phyloP scores from a whole-genome alignment of 257 asterid genomes.

The Linderniella brevidens region DNA sequence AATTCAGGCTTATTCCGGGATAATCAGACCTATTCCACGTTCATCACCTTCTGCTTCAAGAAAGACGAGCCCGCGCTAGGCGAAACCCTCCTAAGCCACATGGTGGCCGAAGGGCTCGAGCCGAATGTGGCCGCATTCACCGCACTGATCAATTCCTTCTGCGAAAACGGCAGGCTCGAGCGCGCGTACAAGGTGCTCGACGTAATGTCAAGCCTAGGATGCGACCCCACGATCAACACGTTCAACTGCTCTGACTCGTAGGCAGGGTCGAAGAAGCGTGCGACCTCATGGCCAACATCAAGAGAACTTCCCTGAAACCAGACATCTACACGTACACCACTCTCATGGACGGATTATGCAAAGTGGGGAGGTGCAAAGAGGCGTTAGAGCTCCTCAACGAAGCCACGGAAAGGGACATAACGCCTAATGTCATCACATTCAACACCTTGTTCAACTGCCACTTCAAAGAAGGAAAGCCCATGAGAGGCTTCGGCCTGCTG shows the following conservation, averaged over 20 bases:
- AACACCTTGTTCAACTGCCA: conserved; percentile 60
- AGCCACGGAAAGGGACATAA: conserved; percentile 30
- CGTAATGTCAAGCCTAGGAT: conserved; percentile 31
- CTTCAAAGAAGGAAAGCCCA: conserved; percentile 64
- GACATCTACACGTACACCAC: conserved; percentile 61
- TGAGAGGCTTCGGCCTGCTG: conserved; percentile 37
- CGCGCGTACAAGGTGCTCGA: conserved; percentile 48
- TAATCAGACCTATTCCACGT: conserved; percentile 25
- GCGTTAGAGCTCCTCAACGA: conserved; percentile 48
- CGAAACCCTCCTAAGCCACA: conserved; percentile 17
- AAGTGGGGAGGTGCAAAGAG: conserved; percentile 64
- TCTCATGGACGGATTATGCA: conserved; percentile 70
- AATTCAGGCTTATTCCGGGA: conserved; percentile 21
- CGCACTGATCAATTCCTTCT: conserved; percentile 32
- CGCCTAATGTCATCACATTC: conserved; percentile 43
- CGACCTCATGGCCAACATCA: conserved; percentile 26
- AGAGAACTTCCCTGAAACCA: conserved; percentile 25
- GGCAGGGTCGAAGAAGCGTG: conserved; percentile 72
- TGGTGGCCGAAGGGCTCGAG: conserved; percentile 31
- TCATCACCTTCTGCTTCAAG: conserved; percentile 36
- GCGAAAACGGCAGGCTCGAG: conserved; percentile 33
- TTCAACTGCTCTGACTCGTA: conserved; percentile 69
- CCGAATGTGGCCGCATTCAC: conserved; percentile 55
- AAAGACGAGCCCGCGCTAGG: conserved; percentile 27
- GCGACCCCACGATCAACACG: conserved; percentile 60